Percentiles rank a stretch among this genome's conserved stretches.
phyloP scores from a whole-genome alignment of 2,329 filamentous ascomycete genomes.

The Fusarium neocosmosporiellum region DNA sequence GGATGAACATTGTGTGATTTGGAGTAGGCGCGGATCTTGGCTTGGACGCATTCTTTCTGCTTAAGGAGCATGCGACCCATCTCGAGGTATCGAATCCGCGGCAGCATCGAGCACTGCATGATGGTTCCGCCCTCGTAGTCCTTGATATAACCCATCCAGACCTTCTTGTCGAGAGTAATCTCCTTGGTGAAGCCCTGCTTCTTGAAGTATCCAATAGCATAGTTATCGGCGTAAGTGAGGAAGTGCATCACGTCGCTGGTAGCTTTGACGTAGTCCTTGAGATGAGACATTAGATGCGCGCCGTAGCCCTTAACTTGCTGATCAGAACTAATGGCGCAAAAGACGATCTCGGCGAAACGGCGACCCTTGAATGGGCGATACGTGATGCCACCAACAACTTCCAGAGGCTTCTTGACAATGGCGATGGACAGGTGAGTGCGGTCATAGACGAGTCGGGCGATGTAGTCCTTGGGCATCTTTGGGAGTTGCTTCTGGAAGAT shows the following conservation, averaged over 20 bases:
- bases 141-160: slow-evolving; percentile 99
- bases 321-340: slow-evolving; percentile 96
- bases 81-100: slow-evolving; percentile 93
- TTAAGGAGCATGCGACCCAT: slow-evolving; percentile 93
- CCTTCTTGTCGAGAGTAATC: slow-evolving; percentile 87
- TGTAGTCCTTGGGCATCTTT: slow-evolving; percentile 99
- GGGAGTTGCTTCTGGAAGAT: slow-evolving; percentile 99
- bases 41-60: slow-evolving; percentile 94
- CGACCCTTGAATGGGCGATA: slow-evolving; percentile 94
- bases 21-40: slow-evolving; percentile 92
- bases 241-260: slow-evolving; percentile 99
- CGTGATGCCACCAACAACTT: slow-evolving; percentile 97
- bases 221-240: slow-evolving; percentile 98
- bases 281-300: slow-evolving; percentile 95
- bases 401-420: slow-evolving; percentile 95
- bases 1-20: slow-evolving; percentile 88
- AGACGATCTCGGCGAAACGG: slow-evolving; percentile 97
- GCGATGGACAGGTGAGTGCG: slow-evolving; percentile 95
- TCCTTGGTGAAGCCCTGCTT: slow-evolving; percentile 99
- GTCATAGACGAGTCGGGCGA: slow-evolving; percentile 96
- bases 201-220: slow-evolving; percentile 98
- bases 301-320: slow-evolving; percentile 99
- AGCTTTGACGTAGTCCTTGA: slow-evolving; percentile 98
- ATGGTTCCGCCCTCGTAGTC: slow-evolving; percentile 99
- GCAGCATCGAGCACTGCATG: slow-evolving; percentile 99